Evolutionary conservation across 257 asterid species (phyloP).

Genomic region (Linderniella brevidens): DNA sequence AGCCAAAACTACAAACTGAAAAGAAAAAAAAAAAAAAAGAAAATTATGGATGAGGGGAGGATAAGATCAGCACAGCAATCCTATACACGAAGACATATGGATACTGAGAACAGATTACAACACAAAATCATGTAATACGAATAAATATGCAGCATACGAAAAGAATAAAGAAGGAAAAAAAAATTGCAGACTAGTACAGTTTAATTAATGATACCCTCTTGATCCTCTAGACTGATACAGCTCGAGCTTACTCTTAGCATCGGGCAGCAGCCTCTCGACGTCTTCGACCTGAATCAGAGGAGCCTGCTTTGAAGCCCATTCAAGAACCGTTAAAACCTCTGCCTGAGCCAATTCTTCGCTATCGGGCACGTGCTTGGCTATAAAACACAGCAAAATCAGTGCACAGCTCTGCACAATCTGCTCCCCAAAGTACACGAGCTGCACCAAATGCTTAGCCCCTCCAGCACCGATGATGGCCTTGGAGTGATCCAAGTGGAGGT

Average conservation of each 20-base stretch:
- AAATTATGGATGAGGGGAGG: too few relatives aligned
- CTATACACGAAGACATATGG: too few relatives aligned
- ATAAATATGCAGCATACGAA: too few relatives aligned
- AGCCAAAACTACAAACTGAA: too few relatives aligned
- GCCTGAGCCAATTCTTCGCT: slow-evolving; percentile 58
- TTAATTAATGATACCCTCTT: slow-evolving; percentile 41
- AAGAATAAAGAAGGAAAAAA: too few relatives aligned
- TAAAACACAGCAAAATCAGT: slow-evolving; percentile 27
- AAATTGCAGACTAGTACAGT: neutral
- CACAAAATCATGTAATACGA: too few relatives aligned
- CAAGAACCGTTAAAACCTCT: slow-evolving; percentile 41
- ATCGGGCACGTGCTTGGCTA: slow-evolving; percentile 48
- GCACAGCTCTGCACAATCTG: slow-evolving; percentile 40
- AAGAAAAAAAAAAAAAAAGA: too few relatives aligned
- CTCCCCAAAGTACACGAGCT: slow-evolving; percentile 55
- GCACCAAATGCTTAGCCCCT: slow-evolving; percentile 51
- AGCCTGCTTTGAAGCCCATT: slow-evolving; percentile 54
- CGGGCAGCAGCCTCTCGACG: slow-evolving; percentile 31
- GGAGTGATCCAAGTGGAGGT: slow-evolving; percentile 39
- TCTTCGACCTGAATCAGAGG: slow-evolving; percentile 22
- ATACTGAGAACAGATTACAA: too few relatives aligned
- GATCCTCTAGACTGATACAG: slow-evolving; percentile 55
- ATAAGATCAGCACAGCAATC: too few relatives aligned
- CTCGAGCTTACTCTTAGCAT: slow-evolving; percentile 50
- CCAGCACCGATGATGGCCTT: slow-evolving; percentile 47